Percentiles rank a stretch among this genome's conserved stretches.
These are phyloP conservation scores for Gastrodia elata DNA, from an alignment of 106 monocot genomes.

Conservation along the genomic window DNA sequence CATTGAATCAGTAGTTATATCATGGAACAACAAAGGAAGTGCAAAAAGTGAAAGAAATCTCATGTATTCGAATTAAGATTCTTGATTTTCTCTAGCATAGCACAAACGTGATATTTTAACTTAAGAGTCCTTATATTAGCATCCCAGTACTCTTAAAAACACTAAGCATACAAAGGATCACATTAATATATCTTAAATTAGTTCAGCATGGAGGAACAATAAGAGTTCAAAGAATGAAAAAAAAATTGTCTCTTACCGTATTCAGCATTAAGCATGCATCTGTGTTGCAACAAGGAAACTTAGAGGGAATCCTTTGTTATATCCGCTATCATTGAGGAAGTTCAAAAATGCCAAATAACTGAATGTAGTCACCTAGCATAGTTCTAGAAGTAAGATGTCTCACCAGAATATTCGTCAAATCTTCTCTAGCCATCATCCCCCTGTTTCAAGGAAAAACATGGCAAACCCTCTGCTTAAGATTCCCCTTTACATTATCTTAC, in stretches of 20 bases:
- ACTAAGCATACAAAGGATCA: background rate
- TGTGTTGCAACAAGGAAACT: background rate
- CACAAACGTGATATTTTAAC: background rate
- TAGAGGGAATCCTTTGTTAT: background rate
- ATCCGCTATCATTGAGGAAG: slow-evolving; percentile 2
- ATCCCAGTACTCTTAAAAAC: background rate
- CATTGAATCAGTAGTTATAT: no score
- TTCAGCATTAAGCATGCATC: background rate
- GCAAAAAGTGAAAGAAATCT: no score
- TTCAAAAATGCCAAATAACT: background rate
- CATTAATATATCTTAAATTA: background rate
- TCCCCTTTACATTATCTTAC: slow-evolving; percentile 2
- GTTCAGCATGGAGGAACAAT: background rate
- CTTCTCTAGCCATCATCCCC: background rate
- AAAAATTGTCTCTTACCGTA: background rate
- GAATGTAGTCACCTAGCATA: slow-evolving; percentile 1
- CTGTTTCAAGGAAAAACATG: slow-evolving; percentile 4
- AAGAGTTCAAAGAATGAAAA: background rate
- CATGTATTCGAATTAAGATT: no score
- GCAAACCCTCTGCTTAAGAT: slow-evolving; percentile 1
- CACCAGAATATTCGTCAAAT: background rate
- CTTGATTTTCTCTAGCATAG: no score
- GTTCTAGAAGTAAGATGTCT: background rate
- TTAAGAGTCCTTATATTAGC: background rate
- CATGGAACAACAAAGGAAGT: no score